These are phyloP conservation scores for Dactylellina leptospora DNA, from an alignment of 2,329 filamentous ascomycete species.

Conservation along the genomic window DNA sequence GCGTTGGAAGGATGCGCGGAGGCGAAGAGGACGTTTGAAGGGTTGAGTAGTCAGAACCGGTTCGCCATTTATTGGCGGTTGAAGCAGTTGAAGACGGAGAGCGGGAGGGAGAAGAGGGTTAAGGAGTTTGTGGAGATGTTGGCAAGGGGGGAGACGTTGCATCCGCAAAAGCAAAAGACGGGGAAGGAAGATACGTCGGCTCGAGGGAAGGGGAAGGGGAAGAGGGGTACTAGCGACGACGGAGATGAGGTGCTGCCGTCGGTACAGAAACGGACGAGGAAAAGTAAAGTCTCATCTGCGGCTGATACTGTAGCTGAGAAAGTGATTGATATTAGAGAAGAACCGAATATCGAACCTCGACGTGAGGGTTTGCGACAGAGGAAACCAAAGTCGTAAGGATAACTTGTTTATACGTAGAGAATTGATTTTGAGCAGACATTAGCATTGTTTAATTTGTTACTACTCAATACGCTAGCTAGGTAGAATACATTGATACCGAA, in stretches of 20 bases:
- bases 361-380: conserved; percentile 27
- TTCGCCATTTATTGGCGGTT: conserved; percentile 64
- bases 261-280: conserved; percentile 28
- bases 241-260: conserved; percentile 8
- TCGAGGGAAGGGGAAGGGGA: conserved; percentile 8
- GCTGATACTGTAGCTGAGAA: not conserved
- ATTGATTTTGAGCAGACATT: too few species aligned
- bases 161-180: conserved; percentile 29
- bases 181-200: not conserved
- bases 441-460: not conserved
- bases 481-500: not conserved
- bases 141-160: conserved; percentile 58
- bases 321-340: too few species aligned
- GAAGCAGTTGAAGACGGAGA: conserved; percentile 61
- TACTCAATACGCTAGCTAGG: not conserved
- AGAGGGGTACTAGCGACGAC: conserved; percentile 14
- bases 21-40: conserved; percentile 62
- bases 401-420: too few species aligned
- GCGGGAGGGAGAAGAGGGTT: conserved; percentile 57
- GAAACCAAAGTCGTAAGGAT: conserved; percentile 37
- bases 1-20: conserved; percentile 61
- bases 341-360: conserved; percentile 11
- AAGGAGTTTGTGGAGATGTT: conserved; percentile 62
- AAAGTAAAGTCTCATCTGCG: conserved; percentile 5
- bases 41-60: conserved; percentile 63